Evolutionary conservation across 495 filamentous ascomycete species (phyloP).

Genomic region (Pyrenopolyporus hunteri): DNA sequence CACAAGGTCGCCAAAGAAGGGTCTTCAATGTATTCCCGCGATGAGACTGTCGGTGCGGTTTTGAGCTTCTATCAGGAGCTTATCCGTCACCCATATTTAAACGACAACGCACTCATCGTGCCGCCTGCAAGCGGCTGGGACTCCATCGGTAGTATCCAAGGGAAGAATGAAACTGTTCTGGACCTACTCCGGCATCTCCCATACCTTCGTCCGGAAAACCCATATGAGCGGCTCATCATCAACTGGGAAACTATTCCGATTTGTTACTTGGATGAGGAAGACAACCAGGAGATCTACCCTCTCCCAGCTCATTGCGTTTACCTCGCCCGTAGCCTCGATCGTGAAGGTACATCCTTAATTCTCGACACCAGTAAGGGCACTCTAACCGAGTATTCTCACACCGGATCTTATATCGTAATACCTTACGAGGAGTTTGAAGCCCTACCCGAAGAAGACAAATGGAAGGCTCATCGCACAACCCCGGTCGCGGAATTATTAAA

Average conservation of each 20-base stretch:
- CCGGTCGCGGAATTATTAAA: background rate
- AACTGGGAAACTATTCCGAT: conserved; percentile 16
- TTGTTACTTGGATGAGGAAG: background rate
- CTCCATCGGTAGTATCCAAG: background rate
- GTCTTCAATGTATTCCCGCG: conserved; percentile 24
- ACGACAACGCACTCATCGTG: background rate
- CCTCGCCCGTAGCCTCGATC: background rate
- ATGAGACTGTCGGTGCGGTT: conserved; percentile 1
- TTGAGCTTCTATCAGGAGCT: conserved; percentile 10
- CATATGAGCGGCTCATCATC: background rate
- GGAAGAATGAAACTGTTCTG: conserved; percentile 11
- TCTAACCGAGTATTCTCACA: conserved; percentile 6
- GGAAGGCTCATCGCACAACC: conserved; percentile 11
- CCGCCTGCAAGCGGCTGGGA: conserved; percentile 9
- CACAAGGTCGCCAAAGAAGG: too few species aligned
- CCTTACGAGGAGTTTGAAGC: conserved; percentile 8
- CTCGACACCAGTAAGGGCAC: conserved; percentile 17
- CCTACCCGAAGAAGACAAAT: conserved; percentile 3
- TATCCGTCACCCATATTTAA: conserved; percentile 18
- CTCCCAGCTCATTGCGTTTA: conserved; percentile 15
- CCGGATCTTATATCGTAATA: background rate
- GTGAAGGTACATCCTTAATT: background rate
- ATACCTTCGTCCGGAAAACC: background rate
- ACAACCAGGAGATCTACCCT: background rate
- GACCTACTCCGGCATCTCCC: conserved; percentile 20